Conservation (phyloP, 805 yeast species). For the Yarrowia hollandica region DNA sequence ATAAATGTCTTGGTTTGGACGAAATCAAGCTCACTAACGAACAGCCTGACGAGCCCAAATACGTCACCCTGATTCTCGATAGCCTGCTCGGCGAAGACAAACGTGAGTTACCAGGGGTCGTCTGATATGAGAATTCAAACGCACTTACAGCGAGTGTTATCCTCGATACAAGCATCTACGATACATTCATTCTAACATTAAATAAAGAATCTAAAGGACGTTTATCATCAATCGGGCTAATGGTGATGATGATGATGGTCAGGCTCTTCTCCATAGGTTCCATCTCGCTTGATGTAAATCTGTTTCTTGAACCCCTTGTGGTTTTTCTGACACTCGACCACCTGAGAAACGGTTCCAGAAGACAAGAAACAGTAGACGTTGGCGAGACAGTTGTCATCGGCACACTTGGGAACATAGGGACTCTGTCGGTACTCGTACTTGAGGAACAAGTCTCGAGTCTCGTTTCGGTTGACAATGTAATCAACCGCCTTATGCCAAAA, state of each 20-base stretch:
- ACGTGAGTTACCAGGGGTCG: not conserved
- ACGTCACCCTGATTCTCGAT: constrained; percentile 1
- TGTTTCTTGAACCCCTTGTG: constrained; percentile 19
- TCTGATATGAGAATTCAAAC: not conserved
- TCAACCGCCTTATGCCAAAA: constrained; percentile 54
- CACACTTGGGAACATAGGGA: constrained; percentile 54
- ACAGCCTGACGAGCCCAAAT: not conserved
- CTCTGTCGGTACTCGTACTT: constrained; percentile 53
- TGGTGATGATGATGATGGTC: not conserved
- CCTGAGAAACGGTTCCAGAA: constrained; percentile 37
- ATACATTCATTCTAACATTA: too few relatives aligned
- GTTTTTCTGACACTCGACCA: constrained; percentile 32
- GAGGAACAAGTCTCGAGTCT: constrained; percentile 48
- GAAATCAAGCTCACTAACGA: not conserved
- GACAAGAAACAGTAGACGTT: constrained; percentile 46
- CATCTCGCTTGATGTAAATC: constrained; percentile 17
- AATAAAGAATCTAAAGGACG: not conserved
- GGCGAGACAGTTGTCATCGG: constrained; percentile 40
- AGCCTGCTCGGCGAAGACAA: not conserved
- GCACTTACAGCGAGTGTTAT: not conserved
- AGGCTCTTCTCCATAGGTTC: constrained; percentile 12
- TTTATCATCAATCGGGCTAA: too few relatives aligned
- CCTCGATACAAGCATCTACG: too few relatives aligned
- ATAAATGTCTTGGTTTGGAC: not conserved
- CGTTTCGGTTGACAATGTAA: constrained; percentile 46